Evolutionary conservation across 768 basidiomycete species (phyloP).

Genomic region (Artomyces pyxidatus): DNA sequence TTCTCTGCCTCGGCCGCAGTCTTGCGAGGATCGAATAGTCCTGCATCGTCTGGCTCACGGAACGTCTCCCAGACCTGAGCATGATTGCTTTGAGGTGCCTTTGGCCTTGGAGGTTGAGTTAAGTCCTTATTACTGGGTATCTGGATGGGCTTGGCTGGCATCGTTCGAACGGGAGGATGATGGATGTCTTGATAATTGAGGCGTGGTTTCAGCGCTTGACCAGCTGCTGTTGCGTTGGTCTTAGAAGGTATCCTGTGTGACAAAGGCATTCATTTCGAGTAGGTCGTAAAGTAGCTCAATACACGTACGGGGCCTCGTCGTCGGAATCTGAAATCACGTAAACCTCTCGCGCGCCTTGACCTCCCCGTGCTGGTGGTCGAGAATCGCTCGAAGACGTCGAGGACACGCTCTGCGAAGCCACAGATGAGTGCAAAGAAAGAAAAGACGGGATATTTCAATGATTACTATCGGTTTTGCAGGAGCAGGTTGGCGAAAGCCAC

Average conservation of each 20-base stretch:
- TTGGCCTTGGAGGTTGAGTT: background rate
- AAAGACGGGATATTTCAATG: too few species aligned
- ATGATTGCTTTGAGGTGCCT: constrained; percentile 16
- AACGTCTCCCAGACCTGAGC: constrained; percentile 29
- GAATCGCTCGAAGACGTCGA: constrained; percentile 4
- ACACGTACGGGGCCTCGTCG: constrained; percentile 13
- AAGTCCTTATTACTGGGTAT: constrained; percentile 11
- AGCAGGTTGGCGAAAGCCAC: constrained; percentile 2
- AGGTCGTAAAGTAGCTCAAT: too few species aligned
- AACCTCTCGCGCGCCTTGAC: constrained; percentile 5
- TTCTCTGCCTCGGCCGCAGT: constrained; percentile 60
- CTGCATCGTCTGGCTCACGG: constrained; percentile 20
- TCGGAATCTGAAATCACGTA: constrained; percentile 19
- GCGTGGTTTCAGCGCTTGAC: too few species aligned
- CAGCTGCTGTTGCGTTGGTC: too few species aligned
- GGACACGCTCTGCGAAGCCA: background rate
- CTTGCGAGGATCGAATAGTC: constrained; percentile 26
- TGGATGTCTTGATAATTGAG: too few species aligned
- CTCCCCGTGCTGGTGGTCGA: background rate
- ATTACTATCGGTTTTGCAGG: background rate
- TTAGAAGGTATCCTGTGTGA: too few species aligned
- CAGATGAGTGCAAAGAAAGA: background rate
- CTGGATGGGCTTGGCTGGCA: constrained; percentile 10
- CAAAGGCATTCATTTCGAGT: too few species aligned
- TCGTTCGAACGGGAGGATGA: too few species aligned